These are phyloP conservation scores for Metrosideros polymorpha DNA, from an alignment of 441 rosid genomes.

Conservation along the genomic window DNA sequence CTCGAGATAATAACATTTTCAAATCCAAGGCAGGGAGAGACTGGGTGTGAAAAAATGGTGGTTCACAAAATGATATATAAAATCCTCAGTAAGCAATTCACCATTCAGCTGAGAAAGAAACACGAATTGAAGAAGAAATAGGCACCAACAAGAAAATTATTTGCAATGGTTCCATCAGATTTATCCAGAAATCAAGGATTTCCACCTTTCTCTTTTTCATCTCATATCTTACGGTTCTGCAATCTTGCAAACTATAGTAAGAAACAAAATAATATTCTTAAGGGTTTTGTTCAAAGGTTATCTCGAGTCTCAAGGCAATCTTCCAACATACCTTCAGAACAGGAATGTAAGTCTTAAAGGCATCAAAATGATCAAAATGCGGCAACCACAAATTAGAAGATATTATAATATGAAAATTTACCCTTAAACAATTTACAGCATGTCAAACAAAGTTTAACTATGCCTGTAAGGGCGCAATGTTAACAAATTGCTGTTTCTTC, in stretches of 20 bases:
- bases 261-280: neutral
- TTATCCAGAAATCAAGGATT: neutral
- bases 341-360: neutral
- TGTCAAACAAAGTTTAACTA: neutral
- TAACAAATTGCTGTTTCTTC: neutral
- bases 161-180: neutral
- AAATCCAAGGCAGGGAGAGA: neutral
- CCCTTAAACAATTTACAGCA: neutral
- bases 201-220: neutral
- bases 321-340: neutral
- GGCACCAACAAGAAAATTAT: neutral
- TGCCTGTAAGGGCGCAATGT: neutral
- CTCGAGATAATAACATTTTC: neutral
- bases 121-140: neutral
- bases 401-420: neutral
- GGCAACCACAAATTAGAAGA: neutral
- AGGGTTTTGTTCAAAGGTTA: neutral
- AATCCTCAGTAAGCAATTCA: neutral
- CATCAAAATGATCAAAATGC: neutral
- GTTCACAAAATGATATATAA: neutral
- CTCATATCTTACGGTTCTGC: neutral
- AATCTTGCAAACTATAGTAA: neutral
- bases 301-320: neutral
- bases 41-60: neutral
- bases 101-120: neutral